Base-by-base conservation (phyloP, 1,284 basidiomycete genomes). In the Porogramme epimiltina region DNA sequence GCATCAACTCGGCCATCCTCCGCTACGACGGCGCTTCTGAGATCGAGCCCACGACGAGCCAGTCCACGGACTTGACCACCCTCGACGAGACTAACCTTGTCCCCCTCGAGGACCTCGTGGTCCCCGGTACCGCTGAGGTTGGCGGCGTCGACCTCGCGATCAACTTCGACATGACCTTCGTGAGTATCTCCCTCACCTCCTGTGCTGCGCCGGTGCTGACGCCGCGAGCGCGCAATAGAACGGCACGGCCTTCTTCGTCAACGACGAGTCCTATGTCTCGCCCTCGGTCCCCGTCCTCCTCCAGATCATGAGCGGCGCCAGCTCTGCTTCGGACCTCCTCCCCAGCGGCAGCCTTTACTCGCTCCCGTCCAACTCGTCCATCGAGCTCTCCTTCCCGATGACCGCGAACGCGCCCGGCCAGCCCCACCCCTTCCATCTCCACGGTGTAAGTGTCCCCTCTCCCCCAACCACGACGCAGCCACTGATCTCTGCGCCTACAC, bases 401-500 rank as follows among this genome's bases (percentile, higher is more conserved):
- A 51, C 54, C 16, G 60, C 51, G 15, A 49, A 55, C 23, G 61
- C 51, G 10, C 49, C 55, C 18, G 65, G 66, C 25, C 61, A 61
- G 28, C 60, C 60, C 64, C 71, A 73, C 46, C 71, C 71, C 3
- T 60, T 73, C 52, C 71, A 73, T 59, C 51, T 73, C 18, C 71
- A 73, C 48, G 71, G 71, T 1, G 68, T 69, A 55, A 41, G 62
- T 47, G 11, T 40, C 18, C 6, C 39, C 23, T 6, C n/a, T 40
- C 6, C 4, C 23, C 39, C n/a, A 4, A 10, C 25, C 20, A 9
- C 19, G 16, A 40, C 19, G 16, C 39, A 20, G 15, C 6, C 39
- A 23, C 3, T 6, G 38, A 18, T 24, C 2, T 18, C 18, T 23
- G 19, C 28, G 1, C 28, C 28, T 31, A 4, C 16, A 2, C 10